Base-by-base conservation (phyloP, 75 land plant genomes). In the Isoetes taiwanensis region DNA sequence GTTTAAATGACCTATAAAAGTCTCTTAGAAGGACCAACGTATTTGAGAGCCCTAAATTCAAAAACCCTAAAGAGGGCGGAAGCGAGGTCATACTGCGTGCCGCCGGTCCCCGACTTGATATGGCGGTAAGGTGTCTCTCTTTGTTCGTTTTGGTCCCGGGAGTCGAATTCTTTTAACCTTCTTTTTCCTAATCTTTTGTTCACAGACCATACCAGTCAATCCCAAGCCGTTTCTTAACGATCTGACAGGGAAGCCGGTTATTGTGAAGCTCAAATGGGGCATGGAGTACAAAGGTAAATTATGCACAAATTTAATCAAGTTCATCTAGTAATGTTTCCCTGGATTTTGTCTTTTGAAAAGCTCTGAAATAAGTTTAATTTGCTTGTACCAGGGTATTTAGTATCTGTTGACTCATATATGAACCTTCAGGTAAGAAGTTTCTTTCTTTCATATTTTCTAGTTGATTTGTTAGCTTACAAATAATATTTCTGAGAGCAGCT, bases 241-340 rank as follows among this genome's bases (percentile, higher is more conserved):
- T 46, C 62, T 90, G 62, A 90, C 97, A n/a, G 97, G 97, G 32
- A 86, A 90, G 72, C 70, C 78, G 34, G 97, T 90, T 34, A 78
- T 90, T 67, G 97, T 90, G 54, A 90, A 90, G 54, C 78, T 90
- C 41, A 86, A 90, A 57, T 90, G 97, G 97, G 97, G 97, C 42
- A 90, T 90, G 97, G 97, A 90, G 56, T 90, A 90, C 69, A 86
- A 90, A 83, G 97, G 97, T 86, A 65, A 10, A 52, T 42, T 55
- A 30, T 29, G 21, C 23, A 20, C 39, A 9, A 14, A 14, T 10
- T 37, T 10, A 14, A 37, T 37, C 14, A 14, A 10, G 14, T 10
- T 10, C 39, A 37, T 10, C 14, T 14, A 14, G 39, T 1, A 30
- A 33, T 21, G 19, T 4, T 56, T 56, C 12, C 1, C 2, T 56